phyloP scores from a whole-genome alignment of 1,139 yeast species.

The Kazachstania sp. region DNA sequence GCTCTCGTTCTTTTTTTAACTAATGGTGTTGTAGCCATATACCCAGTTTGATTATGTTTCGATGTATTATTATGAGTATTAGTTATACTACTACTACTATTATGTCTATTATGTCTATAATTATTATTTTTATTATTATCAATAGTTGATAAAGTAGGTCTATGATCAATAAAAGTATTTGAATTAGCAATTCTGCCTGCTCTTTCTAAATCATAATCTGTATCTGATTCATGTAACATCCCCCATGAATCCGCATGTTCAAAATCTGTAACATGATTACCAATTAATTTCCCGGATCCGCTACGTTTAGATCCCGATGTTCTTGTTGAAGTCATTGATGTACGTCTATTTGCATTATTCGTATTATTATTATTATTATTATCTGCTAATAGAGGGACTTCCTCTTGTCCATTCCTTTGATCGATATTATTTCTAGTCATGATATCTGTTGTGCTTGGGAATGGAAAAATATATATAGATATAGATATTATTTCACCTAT shows the following conservation, averaged over 20 bases:
- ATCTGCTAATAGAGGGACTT: neutral
- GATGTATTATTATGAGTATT: slow-evolving; percentile 1
- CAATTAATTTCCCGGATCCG: neutral
- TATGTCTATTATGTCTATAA: neutral
- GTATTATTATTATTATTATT: too few species aligned
- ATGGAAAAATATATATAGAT: too few species aligned
- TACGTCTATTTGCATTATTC: neutral
- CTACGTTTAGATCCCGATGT: neutral
- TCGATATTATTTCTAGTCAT: neutral
- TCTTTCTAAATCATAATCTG: slow-evolving; percentile 13
- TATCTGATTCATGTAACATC: slow-evolving; percentile 26
- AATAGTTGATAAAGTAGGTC: slow-evolving; percentile 19
- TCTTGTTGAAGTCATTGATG: neutral
- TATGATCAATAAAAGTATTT: slow-evolving; percentile 28
- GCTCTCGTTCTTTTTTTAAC: slow-evolving; percentile 1
- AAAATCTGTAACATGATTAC: slow-evolving; percentile 15
- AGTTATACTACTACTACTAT: neutral
- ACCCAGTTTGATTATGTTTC: neutral
- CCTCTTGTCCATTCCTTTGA: neutral
- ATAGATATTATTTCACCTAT: too few species aligned
- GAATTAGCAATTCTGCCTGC: slow-evolving; percentile 8
- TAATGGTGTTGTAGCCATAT: neutral
- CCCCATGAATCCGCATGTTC: slow-evolving; percentile 30
- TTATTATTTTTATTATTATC: too few species aligned
- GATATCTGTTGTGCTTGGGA: neutral